A percentile compares a stretch with the other conserved stretches of the same genome.
phyloP scores from a whole-genome alignment of 2,329 filamentous ascomycete species.

The Fusarium papillatum region DNA sequence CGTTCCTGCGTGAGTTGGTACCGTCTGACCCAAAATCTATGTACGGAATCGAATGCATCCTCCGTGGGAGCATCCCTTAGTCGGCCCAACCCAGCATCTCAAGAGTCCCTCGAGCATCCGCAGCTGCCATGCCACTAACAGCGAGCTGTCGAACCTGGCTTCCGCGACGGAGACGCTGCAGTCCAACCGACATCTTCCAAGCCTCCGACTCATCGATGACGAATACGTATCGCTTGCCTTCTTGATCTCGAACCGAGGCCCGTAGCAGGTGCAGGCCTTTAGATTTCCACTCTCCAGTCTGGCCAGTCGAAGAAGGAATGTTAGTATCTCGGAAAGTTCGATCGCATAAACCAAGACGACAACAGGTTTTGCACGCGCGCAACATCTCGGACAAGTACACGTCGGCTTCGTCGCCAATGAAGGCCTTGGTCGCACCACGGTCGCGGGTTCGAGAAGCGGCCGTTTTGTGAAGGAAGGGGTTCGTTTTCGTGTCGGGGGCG shows the following conservation, averaged over 20 bases:
- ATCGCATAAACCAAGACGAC: constrained; percentile 66
- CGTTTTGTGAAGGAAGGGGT: constrained; percentile 62
- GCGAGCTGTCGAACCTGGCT: constrained; percentile 72
- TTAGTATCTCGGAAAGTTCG: constrained; percentile 60
- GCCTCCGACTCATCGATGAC: constrained; percentile 74
- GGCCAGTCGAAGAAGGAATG: constrained; percentile 53
- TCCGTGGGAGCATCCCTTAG: constrained; percentile 33
- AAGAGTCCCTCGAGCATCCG: constrained; percentile 68
- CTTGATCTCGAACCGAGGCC: constrained; percentile 74
- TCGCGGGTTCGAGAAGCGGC: constrained; percentile 61
- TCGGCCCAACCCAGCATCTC: constrained; percentile 69
- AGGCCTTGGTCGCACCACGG: constrained; percentile 62
- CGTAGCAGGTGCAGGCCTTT: constrained; percentile 73
- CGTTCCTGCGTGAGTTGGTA: constrained; percentile 30
- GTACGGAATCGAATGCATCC: constrained; percentile 39
- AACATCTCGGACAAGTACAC: constrained; percentile 73
- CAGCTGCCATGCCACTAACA: constrained; percentile 66
- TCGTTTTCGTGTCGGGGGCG: constrained; percentile 52
- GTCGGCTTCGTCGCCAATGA: constrained; percentile 76
- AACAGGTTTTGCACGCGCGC: constrained; percentile 74
- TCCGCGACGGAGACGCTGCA: constrained; percentile 72
- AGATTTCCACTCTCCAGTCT: constrained; percentile 67
- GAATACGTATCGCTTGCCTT: constrained; percentile 76
- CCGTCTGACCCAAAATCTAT: constrained; percentile 42
- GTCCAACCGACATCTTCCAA: constrained; percentile 75